These are phyloP conservation scores for Solanum virginianum DNA, from an alignment of 257 asterid genomes.

Conservation along the genomic window DNA sequence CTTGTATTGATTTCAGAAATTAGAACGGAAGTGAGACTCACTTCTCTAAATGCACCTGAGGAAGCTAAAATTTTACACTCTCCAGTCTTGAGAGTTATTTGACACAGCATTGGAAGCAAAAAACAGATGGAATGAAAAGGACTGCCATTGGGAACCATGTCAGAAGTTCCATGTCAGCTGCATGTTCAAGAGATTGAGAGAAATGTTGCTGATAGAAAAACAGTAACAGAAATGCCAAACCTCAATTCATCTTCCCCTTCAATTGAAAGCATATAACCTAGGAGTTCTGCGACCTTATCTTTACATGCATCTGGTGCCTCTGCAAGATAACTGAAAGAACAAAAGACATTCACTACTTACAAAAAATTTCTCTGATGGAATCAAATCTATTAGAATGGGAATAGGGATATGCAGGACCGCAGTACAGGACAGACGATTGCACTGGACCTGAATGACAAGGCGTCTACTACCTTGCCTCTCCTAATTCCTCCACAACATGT, in stretches of 20 bases:
- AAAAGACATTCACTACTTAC: neutral
- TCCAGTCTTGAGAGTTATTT: slow-evolving; percentile 54
- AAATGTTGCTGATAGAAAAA: neutral
- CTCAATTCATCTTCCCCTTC: slow-evolving; percentile 64
- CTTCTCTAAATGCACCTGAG: slow-evolving; percentile 50
- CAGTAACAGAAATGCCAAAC: slow-evolving; percentile 20
- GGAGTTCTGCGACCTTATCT: slow-evolving; percentile 60
- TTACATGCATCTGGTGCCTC: slow-evolving; percentile 72
- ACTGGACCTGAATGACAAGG: neutral
- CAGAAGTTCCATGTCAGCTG: slow-evolving; percentile 9
- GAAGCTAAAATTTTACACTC: slow-evolving; percentile 59
- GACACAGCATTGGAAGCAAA: slow-evolving; percentile 89
- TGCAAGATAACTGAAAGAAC: slow-evolving; percentile 70
- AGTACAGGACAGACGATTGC: neutral
- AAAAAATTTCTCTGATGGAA: neutral
- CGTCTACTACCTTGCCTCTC: neutral
- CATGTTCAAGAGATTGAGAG: neutral
- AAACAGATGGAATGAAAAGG: slow-evolving; percentile 55
- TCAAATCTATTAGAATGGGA: neutral
- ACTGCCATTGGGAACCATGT: slow-evolving; percentile 24
- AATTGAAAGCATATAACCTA: slow-evolving; percentile 65
- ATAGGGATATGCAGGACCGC: neutral
- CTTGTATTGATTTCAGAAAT: neutral
- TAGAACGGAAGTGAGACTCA: slow-evolving; percentile 12
- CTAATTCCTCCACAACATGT: neutral